Evolutionary conservation across 73 alveolate species (phyloP).

Genomic region (Effrenium voratum): DNA sequence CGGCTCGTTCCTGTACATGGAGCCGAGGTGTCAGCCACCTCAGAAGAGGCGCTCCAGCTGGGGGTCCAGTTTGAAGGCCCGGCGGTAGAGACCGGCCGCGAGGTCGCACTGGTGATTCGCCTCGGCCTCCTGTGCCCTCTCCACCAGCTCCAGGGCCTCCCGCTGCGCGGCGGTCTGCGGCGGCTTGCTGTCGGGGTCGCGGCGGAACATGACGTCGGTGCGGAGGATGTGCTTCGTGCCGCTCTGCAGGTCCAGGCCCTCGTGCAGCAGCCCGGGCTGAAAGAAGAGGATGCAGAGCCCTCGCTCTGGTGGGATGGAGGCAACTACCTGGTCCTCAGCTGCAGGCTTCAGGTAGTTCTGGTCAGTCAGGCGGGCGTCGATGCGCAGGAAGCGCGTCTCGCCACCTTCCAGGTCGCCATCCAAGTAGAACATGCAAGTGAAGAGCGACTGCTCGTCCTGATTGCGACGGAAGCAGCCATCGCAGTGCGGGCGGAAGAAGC

Average conservation of each 20-base stretch:
- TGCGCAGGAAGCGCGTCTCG: slow-evolving; percentile 47
- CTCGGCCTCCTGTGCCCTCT: slow-evolving; percentile 7
- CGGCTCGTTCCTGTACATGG: too few relatives aligned
- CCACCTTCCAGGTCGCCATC: slow-evolving; percentile 86
- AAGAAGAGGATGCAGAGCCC: slow-evolving; percentile 65
- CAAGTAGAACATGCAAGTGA: slow-evolving; percentile 88
- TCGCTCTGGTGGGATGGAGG: slow-evolving; percentile 11
- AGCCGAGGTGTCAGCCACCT: too few relatives aligned
- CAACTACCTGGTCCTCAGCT: not conserved
- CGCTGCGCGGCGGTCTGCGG: not conserved
- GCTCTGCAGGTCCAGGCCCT: slow-evolving; percentile 41
- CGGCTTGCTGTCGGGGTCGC: not conserved
- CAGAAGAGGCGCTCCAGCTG: slow-evolving; percentile 17
- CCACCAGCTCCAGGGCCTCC: slow-evolving; percentile 13
- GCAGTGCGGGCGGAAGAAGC: slow-evolving; percentile 90
- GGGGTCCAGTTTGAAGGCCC: slow-evolving; percentile 35
- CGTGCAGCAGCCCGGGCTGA: slow-evolving; percentile 54
- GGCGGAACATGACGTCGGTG: slow-evolving; percentile 91
- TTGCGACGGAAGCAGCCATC: slow-evolving; percentile 60
- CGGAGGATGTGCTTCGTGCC: slow-evolving; percentile 71
- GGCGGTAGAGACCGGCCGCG: slow-evolving; percentile 3
- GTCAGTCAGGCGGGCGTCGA: slow-evolving; percentile 12
- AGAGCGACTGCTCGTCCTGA: slow-evolving; percentile 40
- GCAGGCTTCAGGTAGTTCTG: too few relatives aligned
- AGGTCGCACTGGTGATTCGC: not conserved